phyloP scores from a whole-genome alignment of 345 rosid genomes.

The Limnanthes douglasii region DNA sequence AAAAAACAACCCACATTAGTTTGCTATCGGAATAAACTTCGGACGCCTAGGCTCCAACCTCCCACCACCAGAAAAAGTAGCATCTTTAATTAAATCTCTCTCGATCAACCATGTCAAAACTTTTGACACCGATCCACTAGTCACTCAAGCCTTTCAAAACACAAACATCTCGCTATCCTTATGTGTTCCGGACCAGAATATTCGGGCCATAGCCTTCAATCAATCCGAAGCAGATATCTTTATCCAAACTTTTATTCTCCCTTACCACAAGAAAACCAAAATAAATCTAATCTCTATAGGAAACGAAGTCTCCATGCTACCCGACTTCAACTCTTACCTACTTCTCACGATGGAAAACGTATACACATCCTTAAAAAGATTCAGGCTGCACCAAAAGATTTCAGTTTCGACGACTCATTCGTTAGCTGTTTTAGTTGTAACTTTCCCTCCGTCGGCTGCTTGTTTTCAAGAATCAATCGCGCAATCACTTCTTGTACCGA shows the following conservation, averaged over 20 bases:
- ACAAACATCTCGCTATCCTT: slow-evolving; percentile 14
- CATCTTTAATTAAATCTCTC: slow-evolving; percentile 10
- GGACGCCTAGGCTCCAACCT: slow-evolving; percentile 17
- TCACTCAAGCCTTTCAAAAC: slow-evolving; percentile 13
- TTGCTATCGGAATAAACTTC: slow-evolving; percentile 17
- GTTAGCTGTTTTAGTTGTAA: slow-evolving; percentile 5
- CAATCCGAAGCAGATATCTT: slow-evolving; percentile 10
- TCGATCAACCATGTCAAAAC: slow-evolving; percentile 17
- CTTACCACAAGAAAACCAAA: slow-evolving; percentile 13
- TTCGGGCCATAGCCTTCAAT: slow-evolving; percentile 9
- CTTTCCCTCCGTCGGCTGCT: slow-evolving; percentile 15
- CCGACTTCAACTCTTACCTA: slow-evolving; percentile 5
- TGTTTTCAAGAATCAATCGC: slow-evolving; percentile 8
- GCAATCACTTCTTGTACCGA: slow-evolving; percentile 9
- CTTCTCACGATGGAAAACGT: slow-evolving; percentile 10
- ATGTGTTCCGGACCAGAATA: slow-evolving; percentile 17
- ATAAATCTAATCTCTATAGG: slow-evolving; percentile 12
- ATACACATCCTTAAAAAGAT: slow-evolving; percentile 9
- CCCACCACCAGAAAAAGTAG: slow-evolving; percentile 9
- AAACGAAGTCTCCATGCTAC: slow-evolving; percentile 16
- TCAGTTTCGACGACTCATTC: slow-evolving; percentile 13
- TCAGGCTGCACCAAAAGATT: slow-evolving; percentile 12
- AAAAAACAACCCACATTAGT: too few species aligned
- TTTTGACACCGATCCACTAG: slow-evolving; percentile 14
- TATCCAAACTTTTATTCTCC: slow-evolving; percentile 10